phyloP scores from a whole-genome alignment of 2,329 filamentous ascomycete species.

The Beauveria varroae region DNA sequence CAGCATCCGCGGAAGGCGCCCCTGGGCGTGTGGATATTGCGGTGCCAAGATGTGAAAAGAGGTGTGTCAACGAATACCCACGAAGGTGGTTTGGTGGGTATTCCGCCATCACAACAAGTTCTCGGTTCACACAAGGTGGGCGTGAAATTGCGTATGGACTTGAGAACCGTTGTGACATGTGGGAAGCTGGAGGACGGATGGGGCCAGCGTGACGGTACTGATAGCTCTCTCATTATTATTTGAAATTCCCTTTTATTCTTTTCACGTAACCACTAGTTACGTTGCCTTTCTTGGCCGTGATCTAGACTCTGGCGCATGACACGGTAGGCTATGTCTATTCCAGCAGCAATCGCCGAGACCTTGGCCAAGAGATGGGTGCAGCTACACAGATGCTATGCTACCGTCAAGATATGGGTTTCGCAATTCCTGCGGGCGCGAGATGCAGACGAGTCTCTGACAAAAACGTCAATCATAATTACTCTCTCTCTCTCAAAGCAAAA shows the following conservation, averaged over 20 bases:
- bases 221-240: too few species aligned
- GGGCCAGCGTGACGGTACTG: background rate
- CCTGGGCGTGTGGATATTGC: slow-evolving; percentile 3
- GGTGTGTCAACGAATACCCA: background rate
- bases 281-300: background rate
- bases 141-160: background rate
- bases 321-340: background rate
- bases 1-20: background rate
- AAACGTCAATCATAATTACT: too few species aligned
- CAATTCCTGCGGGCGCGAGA: background rate
- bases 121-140: background rate
- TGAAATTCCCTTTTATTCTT: background rate
- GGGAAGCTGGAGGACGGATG: background rate
- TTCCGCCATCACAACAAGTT: background rate
- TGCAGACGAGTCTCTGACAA: background rate
- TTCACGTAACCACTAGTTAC: background rate
- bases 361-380: background rate
- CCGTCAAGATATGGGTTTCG: background rate
- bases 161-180: background rate
- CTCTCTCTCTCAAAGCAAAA: background rate
- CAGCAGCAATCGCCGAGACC: background rate
- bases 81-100: background rate
- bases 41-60: background rate
- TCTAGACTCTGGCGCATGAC: background rate
- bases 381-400: background rate